These are phyloP conservation scores for Iberis pinnata DNA, from an alignment of 345 rosid species.

Conservation along the genomic window DNA sequence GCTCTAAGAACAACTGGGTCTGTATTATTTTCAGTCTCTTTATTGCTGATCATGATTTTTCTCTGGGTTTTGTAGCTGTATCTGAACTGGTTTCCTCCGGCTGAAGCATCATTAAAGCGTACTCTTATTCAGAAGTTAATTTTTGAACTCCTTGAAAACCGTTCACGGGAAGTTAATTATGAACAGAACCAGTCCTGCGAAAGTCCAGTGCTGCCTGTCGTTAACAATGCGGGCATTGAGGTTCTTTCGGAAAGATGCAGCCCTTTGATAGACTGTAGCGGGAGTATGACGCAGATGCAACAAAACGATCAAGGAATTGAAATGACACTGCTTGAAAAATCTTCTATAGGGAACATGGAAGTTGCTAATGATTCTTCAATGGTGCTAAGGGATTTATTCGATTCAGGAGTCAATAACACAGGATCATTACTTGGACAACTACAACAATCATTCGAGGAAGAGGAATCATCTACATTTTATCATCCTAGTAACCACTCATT, in stretches of 20 bases:
- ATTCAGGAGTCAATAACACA: slow-evolving; percentile 50
- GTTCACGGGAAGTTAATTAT: slow-evolving; percentile 33
- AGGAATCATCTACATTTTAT: slow-evolving; percentile 51
- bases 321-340: slow-evolving; percentile 54
- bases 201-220: slow-evolving; percentile 23
- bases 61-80: slow-evolving; percentile 53
- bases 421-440: slow-evolving; percentile 61
- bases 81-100: slow-evolving; percentile 77
- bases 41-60: slow-evolving; percentile 15
- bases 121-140: slow-evolving; percentile 70
- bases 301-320: slow-evolving; percentile 55
- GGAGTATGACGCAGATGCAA: slow-evolving; percentile 40
- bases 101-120: slow-evolving; percentile 90
- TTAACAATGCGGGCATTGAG: slow-evolving; percentile 32
- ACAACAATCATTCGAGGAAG: slow-evolving; percentile 50
- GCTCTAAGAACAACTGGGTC: slow-evolving; percentile 5
- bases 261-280: slow-evolving; percentile 37
- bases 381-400: slow-evolving; percentile 74
- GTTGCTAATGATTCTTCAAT: slow-evolving; percentile 56
- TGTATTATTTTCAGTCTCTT: slow-evolving; percentile 14
- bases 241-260: slow-evolving; percentile 38
- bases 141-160: slow-evolving; percentile 58
- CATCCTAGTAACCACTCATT: slow-evolving; percentile 42
- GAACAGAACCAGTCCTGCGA: slow-evolving; percentile 37
- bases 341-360: slow-evolving; percentile 52